phyloP scores from a whole-genome alignment of 805 yeast species.

The Hanseniaspora pseudoguilliermondii region DNA sequence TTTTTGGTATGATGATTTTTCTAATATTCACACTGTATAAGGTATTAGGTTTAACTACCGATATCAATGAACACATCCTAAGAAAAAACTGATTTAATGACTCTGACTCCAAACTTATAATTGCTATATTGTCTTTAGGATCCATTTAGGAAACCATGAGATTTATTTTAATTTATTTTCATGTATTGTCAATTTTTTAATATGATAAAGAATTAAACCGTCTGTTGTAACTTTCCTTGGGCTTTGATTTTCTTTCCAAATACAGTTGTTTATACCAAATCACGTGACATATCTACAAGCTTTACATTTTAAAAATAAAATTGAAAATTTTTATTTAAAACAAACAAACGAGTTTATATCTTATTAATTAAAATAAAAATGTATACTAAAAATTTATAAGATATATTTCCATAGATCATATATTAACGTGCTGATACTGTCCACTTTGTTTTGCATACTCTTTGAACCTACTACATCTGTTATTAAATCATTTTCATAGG shows the following conservation, averaged over 20 bases:
- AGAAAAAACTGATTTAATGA: conserved; percentile 31
- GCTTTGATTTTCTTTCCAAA: too few species aligned
- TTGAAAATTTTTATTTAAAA: neutral
- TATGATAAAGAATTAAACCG: neutral
- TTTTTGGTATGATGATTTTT: conserved; percentile 13
- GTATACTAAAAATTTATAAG: neutral
- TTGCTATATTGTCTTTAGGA: neutral
- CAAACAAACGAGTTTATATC: too few species aligned
- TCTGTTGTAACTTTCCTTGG: too few species aligned
- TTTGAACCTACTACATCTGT: neutral
- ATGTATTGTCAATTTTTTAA: too few species aligned
- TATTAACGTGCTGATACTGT: neutral
- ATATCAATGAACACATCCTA: conserved; percentile 25
- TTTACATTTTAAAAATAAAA: neutral
- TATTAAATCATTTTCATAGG: neutral
- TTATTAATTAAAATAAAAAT: neutral
- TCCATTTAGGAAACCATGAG: neutral
- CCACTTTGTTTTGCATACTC: neutral
- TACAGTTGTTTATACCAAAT: neutral
- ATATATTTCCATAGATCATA: conserved; percentile 1
- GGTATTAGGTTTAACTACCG: conserved; percentile 23
- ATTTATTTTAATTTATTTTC: neutral
- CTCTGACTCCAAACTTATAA: conserved; percentile 23
- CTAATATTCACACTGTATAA: conserved; percentile 31
- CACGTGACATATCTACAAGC: neutral